phyloP scores from a whole-genome alignment of 805 yeast species.

The Myxozyma monticola region DNA sequence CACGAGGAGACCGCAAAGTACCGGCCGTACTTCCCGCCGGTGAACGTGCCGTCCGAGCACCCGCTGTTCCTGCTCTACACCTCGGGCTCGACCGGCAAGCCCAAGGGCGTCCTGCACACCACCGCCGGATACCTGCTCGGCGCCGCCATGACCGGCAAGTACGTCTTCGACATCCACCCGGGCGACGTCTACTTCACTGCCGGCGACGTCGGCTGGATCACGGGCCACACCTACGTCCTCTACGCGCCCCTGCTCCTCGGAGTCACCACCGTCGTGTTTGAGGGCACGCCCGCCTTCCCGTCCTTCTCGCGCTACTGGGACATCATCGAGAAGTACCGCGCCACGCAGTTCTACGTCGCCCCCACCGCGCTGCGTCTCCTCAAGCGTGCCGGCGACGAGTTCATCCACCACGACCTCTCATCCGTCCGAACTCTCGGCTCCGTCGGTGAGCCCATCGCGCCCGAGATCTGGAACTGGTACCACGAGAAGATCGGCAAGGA shows the following conservation, averaged over 20 bases:
- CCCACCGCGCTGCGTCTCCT: constrained; percentile 96
- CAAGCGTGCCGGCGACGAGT: constrained; percentile 83
- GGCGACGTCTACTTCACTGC: constrained; percentile 92
- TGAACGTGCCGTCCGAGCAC: constrained; percentile 86
- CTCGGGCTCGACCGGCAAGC: constrained; percentile 97
- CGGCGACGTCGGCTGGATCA: constrained; percentile 99
- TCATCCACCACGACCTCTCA: constrained; percentile 77
- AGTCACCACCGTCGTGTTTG: constrained; percentile 89
- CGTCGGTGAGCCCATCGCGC: constrained; percentile 98
- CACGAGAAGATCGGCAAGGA: constrained; percentile 86
- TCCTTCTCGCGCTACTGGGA: constrained; percentile 95
- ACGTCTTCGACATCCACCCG: constrained; percentile 88
- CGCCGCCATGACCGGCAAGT: constrained; percentile 86
- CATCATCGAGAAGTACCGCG: constrained; percentile 86
- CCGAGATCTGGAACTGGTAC: constrained; percentile 99
- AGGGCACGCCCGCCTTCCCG: constrained; percentile 97
- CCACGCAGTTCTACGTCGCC: constrained; percentile 95
- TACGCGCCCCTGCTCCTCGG: constrained; percentile 91
- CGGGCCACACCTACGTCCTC: constrained; percentile 94
- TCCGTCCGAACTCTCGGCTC: constrained; percentile 93
- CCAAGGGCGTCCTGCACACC: constrained; percentile 95
- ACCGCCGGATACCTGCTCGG: constrained; percentile 95
- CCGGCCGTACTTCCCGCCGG: constrained; percentile 84
- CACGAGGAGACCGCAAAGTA: constrained; percentile 81
- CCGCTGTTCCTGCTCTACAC: constrained; percentile 94